These are phyloP conservation scores for Termitomyces sp. DNA, from an alignment of 768 basidiomycete genomes.

Conservation along the genomic window DNA sequence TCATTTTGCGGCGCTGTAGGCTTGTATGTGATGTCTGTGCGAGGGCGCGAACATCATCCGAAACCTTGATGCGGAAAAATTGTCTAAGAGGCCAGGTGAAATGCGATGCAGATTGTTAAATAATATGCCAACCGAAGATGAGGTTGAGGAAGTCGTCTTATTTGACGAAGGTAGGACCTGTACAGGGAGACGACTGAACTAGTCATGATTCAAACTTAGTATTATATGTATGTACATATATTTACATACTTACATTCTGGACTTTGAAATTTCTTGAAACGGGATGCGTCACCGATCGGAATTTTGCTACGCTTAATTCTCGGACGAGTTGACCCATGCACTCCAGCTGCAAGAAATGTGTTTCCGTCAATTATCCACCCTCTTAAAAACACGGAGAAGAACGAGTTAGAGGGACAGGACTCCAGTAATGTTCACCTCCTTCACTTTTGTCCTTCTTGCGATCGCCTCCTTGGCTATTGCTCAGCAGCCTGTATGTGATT, in stretches of 20 bases:
- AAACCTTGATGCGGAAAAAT: slow-evolving; percentile 57
- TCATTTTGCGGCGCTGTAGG: slow-evolving; percentile 35
- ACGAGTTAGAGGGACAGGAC: neutral
- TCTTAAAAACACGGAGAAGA: neutral
- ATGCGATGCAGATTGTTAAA: neutral
- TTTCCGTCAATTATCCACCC: slow-evolving; percentile 4
- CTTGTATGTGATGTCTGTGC: slow-evolving; percentile 23
- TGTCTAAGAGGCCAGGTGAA: slow-evolving; percentile 32
- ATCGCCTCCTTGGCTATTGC: slow-evolving; percentile 12
- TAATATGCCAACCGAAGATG: slow-evolving; percentile 33
- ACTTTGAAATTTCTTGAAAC: too few species aligned
- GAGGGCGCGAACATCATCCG: slow-evolving; percentile 52
- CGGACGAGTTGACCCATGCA: neutral
- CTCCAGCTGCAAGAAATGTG: neutral
- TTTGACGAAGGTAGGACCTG: slow-evolving; percentile 34
- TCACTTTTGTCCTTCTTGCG: slow-evolving; percentile 7
- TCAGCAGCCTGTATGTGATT: slow-evolving; percentile 16
- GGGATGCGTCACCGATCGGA: too few species aligned
- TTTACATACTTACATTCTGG: too few species aligned
- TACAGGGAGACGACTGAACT: slow-evolving; percentile 27
- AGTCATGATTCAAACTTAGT: neutral
- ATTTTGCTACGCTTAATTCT: neutral
- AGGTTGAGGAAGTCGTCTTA: slow-evolving; percentile 32
- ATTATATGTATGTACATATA: too few species aligned
- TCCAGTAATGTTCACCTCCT: slow-evolving; percentile 11